Evolutionary conservation across 768 basidiomycete genomes (phyloP).

Genomic region (Tephrocybe sp.): DNA sequence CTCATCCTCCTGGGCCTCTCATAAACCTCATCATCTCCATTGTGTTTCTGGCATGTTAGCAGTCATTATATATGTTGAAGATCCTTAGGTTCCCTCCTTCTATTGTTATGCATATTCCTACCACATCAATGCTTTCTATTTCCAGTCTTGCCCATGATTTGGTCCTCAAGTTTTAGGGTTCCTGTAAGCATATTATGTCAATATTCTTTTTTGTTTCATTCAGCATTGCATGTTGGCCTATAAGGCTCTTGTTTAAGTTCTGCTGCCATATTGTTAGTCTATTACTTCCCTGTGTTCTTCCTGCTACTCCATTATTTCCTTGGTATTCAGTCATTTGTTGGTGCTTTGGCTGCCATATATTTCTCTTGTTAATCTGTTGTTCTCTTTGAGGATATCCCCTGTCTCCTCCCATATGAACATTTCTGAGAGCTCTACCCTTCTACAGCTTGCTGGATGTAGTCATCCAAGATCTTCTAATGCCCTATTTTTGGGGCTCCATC

Average conservation of each 20-base stretch:
- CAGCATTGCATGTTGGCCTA: constrained; percentile 17
- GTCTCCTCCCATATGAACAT: no score
- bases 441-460: no score
- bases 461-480: no score
- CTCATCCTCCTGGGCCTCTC: background rate
- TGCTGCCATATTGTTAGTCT: constrained; percentile 22
- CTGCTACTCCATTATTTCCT: no score
- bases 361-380: no score
- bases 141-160: constrained; percentile 26
- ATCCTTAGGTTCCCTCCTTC: constrained; percentile 21
- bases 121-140: constrained; percentile 23
- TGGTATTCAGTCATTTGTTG: no score
- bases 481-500: no score
- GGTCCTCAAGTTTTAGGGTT: no score
- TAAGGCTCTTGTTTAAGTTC: constrained; percentile 26
- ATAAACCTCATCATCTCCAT: constrained; percentile 10
- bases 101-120: constrained; percentile 21
- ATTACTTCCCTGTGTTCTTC: background rate
- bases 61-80: constrained; percentile 40
- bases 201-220: constrained; percentile 12
- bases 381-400: no score
- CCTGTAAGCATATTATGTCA: constrained; percentile 38
- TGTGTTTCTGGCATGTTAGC: constrained; percentile 20
- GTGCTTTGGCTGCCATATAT: no score
- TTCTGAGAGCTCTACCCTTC: no score